Conservation (phyloP, 495 filamentous ascomycete species). For the Xylaria palmicola region DNA sequence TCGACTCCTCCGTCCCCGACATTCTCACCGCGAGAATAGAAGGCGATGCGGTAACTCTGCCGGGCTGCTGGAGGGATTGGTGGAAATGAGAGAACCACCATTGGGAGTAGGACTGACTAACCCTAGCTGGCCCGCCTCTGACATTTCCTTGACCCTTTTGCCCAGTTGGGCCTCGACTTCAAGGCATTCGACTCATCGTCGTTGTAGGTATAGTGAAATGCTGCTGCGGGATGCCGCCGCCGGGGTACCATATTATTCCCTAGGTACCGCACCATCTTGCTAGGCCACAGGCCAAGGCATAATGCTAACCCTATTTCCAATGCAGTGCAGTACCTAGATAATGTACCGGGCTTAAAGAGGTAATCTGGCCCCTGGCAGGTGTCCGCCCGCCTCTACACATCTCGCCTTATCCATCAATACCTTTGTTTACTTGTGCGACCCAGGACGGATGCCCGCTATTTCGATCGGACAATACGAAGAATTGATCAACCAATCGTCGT, state of each 20-base stretch:
- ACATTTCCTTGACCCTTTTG: not conserved
- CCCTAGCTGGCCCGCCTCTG: not conserved
- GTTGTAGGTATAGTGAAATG: not conserved
- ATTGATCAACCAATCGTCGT: constrained; percentile 4
- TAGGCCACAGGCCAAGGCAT: not conserved
- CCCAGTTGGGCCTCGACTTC: not conserved
- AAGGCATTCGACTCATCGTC: not conserved
- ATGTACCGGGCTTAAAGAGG: constrained; percentile 4
- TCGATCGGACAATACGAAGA: not conserved
- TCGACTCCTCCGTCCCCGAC: not conserved
- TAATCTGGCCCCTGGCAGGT: not conserved
- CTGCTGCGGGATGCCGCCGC: not conserved
- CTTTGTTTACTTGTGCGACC: not conserved
- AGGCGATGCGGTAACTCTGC: not conserved
- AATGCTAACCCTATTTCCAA: not conserved
- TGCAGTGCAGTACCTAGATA: constrained; percentile 1
- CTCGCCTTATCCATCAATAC: not conserved
- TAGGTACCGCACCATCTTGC: not conserved
- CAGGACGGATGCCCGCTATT: not conserved
- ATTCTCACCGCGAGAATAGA: not conserved
- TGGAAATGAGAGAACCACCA: not conserved
- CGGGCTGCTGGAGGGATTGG: not conserved
- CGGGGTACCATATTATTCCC: not conserved
- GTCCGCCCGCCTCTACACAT: not conserved
- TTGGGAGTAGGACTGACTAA: not conserved